These are phyloP conservation scores for Bjerkandera adusta DNA, from an alignment of 1,284 basidiomycete species.

Conservation along the genomic window DNA sequence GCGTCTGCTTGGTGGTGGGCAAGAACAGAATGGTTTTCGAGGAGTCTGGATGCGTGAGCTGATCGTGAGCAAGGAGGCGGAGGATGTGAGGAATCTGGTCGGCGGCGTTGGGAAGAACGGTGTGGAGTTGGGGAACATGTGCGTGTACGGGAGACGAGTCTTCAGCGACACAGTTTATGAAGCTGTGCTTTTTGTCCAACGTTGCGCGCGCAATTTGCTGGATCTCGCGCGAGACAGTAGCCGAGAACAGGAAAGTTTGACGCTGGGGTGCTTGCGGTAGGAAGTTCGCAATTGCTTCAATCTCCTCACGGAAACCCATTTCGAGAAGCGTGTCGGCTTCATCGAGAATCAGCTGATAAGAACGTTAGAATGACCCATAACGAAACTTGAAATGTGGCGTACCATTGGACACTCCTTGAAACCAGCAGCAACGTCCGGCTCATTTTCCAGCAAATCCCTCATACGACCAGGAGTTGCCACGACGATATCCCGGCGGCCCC, in stretches of 20 bases:
- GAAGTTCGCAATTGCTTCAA: conserved; percentile 70
- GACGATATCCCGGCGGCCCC: conserved; percentile 77
- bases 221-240: conserved; percentile 69
- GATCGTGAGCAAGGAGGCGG: conserved; percentile 87
- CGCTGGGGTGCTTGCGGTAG: conserved; percentile 71
- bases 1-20: conserved; percentile 86
- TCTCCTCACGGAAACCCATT: conserved; percentile 93
- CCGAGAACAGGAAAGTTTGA: conserved; percentile 96
- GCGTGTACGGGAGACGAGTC: conserved; percentile 64
- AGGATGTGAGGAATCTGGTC: conserved; percentile 83
- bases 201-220: conserved; percentile 57
- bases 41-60: conserved; percentile 67
- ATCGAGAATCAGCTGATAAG: conserved; percentile 80
- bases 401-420: conserved; percentile 62
- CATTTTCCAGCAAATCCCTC: conserved; percentile 72
- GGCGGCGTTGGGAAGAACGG: conserved; percentile 62
- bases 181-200: conserved; percentile 54
- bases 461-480: conserved; percentile 94
- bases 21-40: conserved; percentile 90
- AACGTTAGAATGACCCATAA: neutral
- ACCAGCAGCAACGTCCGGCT: conserved; percentile 53
- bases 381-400: conserved; percentile 24
- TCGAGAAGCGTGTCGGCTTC: conserved; percentile 96
- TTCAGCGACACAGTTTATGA: conserved; percentile 60
- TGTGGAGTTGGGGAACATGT: conserved; percentile 85